Evolutionary conservation across 176 grass and related monocot species (phyloP), one percentile per base, ranked within the genome.

Genomic region (Metroxylon sagu): DNA sequence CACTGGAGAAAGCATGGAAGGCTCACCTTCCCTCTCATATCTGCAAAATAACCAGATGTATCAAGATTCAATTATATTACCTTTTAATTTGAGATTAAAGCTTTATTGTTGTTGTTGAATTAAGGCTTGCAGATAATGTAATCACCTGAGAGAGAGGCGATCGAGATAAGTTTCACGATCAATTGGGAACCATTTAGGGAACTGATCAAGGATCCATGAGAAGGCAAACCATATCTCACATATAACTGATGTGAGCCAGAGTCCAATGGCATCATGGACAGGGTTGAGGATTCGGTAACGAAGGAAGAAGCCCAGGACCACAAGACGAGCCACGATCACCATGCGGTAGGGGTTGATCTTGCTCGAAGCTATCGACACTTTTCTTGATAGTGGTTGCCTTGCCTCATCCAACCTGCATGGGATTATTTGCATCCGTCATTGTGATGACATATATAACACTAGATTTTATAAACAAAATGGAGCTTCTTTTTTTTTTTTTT

Each of bases 181-280:
- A 58, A 98, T 98, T 16, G 93, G 93, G 60, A 80, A 92, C 93
- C 93, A 98, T 72, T 98, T 98, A 60, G 93, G 93, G 81, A 98
- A 98, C 69, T 98, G 93, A 66, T 98, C 93, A 18, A 98, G 93
- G 63, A 98, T 92, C 93, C 93, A 98, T 14, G 62, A 65, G 5
- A 65, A 16, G 15, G 62, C 62, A 28, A 65, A 65, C 62, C 62
- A 65, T 4, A 65, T 65, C 62, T 65, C 62, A 10, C 62, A 65
- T 50, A 65, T 5, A 26, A 65, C 25, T 10, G 62, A 65, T 0
- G 62, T 65, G 2, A 65, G 14, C 62, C 62, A 65, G 19, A 65
- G 62, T 8, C 62, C 62, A 17, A 65, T 65, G 4, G 62, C 62
- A 21, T 65, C 62, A 25, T 65, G 18, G 15, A 52, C 62, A 1